A percentile compares a stretch with the other conserved stretches of the same genome.
These are phyloP conservation scores for Coccomyxa sp. DNA, from an alignment of 139 green algal species.

Conservation along the genomic window DNA sequence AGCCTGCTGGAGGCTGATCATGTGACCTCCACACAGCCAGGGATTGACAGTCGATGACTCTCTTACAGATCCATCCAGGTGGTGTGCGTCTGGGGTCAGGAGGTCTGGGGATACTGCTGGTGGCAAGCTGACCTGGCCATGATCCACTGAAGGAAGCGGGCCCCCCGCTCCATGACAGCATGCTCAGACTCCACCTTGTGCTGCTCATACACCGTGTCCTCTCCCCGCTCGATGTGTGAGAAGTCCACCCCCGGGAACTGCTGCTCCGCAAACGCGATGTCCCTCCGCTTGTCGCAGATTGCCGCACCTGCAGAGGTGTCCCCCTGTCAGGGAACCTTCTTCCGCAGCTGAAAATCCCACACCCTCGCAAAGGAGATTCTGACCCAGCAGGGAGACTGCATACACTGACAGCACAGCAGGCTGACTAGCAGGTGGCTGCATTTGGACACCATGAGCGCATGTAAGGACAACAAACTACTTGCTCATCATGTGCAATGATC, in stretches of 20 bases:
- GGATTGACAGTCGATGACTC: no score
- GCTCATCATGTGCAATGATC: no score
- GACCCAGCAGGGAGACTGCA: no score
- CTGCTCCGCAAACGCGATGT: slow-evolving; percentile 8
- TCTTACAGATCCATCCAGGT: neutral
- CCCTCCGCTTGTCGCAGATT: slow-evolving; percentile 33
- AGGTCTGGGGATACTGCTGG: no score
- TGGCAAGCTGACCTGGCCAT: slow-evolving; percentile 19
- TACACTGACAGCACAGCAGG: no score
- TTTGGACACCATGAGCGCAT: no score
- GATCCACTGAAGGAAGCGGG: slow-evolving; percentile 32
- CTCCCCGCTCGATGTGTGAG: slow-evolving; percentile 22
- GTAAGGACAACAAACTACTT: no score
- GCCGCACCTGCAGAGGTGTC: slow-evolving; percentile 25
- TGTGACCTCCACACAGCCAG: neutral
- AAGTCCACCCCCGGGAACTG: slow-evolving; percentile 52
- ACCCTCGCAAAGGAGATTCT: no score
- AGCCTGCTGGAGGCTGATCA: neutral
- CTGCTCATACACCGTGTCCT: slow-evolving; percentile 27
- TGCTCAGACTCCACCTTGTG: slow-evolving; percentile 30
- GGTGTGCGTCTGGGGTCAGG: neutral
- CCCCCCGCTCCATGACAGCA: slow-evolving; percentile 30
- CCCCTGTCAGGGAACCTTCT: no score
- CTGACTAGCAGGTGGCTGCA: no score
- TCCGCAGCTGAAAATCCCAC: no score